These are phyloP conservation scores for Hymenoscyphus fructigenus DNA, from an alignment of 2,329 filamentous ascomycete genomes.

Conservation along the genomic window DNA sequence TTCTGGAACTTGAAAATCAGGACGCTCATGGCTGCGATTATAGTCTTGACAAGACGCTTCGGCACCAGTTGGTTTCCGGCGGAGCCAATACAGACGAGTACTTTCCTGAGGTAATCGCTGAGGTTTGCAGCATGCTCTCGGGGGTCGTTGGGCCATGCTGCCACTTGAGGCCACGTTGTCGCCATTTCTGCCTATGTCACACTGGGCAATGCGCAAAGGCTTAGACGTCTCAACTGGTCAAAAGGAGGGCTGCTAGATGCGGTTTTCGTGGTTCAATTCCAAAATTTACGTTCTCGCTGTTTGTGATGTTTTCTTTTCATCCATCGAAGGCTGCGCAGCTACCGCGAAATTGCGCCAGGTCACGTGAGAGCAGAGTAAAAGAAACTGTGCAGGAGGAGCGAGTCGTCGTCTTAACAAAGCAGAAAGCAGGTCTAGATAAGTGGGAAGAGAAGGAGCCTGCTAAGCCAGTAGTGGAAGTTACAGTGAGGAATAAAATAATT, in stretches of 20 bases:
- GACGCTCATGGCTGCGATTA: conserved; percentile 14
- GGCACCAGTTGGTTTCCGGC: conserved; percentile 12
- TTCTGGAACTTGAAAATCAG: conserved; percentile 17
- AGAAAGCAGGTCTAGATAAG: too few relatives aligned
- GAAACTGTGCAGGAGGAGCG: too few relatives aligned
- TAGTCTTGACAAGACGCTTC: conserved; percentile 12
- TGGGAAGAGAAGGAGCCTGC: too few relatives aligned
- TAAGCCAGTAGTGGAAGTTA: too few relatives aligned
- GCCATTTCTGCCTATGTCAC: neutral
- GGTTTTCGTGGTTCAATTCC: too few relatives aligned
- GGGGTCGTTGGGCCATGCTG: conserved; percentile 16
- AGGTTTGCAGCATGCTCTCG: conserved; percentile 15
- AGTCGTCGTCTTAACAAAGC: too few relatives aligned
- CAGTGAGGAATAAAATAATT: too few relatives aligned
- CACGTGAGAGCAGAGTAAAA: too few relatives aligned
- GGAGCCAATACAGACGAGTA: conserved; percentile 15
- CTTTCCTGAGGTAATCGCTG: conserved; percentile 15
- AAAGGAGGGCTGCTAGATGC: too few relatives aligned
- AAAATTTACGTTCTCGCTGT: conserved; percentile 21
- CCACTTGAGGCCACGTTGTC: conserved; percentile 8
- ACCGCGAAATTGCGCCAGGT: too few relatives aligned
- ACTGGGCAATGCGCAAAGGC: conserved; percentile 19
- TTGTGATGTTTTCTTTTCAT: conserved; percentile 38
- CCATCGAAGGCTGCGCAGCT: too few relatives aligned
- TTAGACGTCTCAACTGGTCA: too few relatives aligned